These are phyloP conservation scores for Hydrangea macrophylla DNA, from an alignment of 148 eudicot species.

Conservation along the genomic window DNA sequence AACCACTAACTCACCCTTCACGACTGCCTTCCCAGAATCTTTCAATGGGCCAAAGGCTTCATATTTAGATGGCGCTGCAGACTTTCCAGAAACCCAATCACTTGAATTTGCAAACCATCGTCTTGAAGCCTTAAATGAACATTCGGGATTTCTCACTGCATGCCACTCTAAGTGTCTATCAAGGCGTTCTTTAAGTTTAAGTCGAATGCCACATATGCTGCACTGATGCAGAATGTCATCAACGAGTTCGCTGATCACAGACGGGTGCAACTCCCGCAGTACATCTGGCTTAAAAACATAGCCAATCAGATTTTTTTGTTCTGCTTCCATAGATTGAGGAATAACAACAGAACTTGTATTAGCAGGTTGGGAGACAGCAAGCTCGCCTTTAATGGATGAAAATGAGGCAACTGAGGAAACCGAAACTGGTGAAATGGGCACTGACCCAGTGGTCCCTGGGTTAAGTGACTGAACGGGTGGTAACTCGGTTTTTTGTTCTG, in stretches of 20 bases:
- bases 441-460: no score
- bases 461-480: no score
- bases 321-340: conserved; percentile 24
- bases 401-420: conserved; percentile 18
- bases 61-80: conserved; percentile 21
- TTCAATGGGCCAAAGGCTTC: conserved; percentile 10
- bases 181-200: conserved; percentile 58
- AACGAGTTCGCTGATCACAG: conserved; percentile 59
- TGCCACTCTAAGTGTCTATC: conserved; percentile 93
- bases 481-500: conserved; percentile 39
- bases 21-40: conserved; percentile 30
- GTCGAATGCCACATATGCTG: conserved; percentile 62
- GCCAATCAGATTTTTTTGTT: conserved; percentile 58
- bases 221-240: conserved; percentile 67
- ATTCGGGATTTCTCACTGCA: conserved; percentile 39
- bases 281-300: conserved; percentile 72
- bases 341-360: conserved; percentile 24
- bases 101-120: conserved; percentile 58
- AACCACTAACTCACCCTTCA: conserved; percentile 48
- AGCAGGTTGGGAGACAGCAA: conserved; percentile 23
- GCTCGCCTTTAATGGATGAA: conserved; percentile 28
- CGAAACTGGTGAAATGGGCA: conserved; percentile 30
- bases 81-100: conserved; percentile 62
- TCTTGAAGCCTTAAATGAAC: conserved; percentile 41
- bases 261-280: conserved; percentile 58